These are phyloP conservation scores for Nemania sp. DNA, from an alignment of 2,329 filamentous ascomycete species.

Conservation along the genomic window DNA sequence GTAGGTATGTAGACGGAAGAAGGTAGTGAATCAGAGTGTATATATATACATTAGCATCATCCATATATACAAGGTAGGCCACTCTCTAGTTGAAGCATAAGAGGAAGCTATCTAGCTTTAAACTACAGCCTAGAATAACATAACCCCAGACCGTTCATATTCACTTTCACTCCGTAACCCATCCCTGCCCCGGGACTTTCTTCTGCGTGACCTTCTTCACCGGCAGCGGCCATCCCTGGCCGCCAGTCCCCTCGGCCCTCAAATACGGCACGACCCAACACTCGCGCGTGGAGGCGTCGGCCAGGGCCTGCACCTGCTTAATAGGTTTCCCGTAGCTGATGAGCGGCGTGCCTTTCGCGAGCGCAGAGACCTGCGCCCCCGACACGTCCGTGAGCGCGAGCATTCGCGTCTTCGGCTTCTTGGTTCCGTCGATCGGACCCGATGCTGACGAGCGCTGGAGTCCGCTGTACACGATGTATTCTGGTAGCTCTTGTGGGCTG, in stretches of 20 bases:
- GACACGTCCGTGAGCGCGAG: constrained; percentile 81
- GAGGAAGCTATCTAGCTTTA: no score
- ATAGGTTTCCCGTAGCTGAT: constrained; percentile 87
- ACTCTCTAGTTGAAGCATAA: neutral
- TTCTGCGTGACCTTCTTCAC: constrained; percentile 82
- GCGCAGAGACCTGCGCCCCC: constrained; percentile 71
- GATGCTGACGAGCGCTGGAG: constrained; percentile 68
- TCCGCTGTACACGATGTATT: constrained; percentile 85
- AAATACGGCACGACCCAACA: constrained; percentile 84
- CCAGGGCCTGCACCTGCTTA: constrained; percentile 68
- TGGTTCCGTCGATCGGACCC: constrained; percentile 42
- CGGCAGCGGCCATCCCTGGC: constrained; percentile 80
- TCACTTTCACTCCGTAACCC: constrained; percentile 64
- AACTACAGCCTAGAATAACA: no score
- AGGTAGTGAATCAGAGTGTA: no score
- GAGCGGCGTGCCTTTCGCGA: constrained; percentile 84
- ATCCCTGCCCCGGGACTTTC: constrained; percentile 72
- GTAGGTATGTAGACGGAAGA: no score
- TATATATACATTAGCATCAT: neutral
- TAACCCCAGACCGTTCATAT: neutral
- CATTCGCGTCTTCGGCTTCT: constrained; percentile 77
- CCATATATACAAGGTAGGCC: neutral
- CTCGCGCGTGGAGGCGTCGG: constrained; percentile 58
- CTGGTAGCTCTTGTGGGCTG: constrained; percentile 73
- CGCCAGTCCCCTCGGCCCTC: constrained; percentile 66